Conservation (phyloP, 805 yeast species). For the Pichia rugopelliculosa region DNA sequence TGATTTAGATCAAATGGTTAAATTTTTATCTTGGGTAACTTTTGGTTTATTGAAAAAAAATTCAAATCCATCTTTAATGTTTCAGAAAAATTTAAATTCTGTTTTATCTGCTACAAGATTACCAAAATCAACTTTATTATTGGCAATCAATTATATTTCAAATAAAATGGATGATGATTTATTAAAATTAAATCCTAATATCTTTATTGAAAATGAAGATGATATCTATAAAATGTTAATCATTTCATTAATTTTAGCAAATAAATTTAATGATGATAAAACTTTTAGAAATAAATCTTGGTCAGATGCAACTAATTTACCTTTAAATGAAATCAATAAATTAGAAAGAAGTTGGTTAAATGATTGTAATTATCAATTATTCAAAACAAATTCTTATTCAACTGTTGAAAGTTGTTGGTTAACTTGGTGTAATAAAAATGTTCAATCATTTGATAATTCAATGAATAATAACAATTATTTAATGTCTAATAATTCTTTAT, state of each 20-base stretch:
- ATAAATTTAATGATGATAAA: slow-evolving; percentile 93
- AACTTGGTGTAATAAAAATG: slow-evolving; percentile 27
- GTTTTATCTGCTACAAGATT: slow-evolving; percentile 83
- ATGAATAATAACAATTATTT: slow-evolving; percentile 2
- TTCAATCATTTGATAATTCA: not conserved
- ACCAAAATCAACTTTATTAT: slow-evolving; percentile 72
- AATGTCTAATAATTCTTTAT: slow-evolving; percentile 17
- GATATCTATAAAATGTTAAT: slow-evolving; percentile 50
- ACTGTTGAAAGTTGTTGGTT: slow-evolving; percentile 32
- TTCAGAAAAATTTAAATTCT: slow-evolving; percentile 52
- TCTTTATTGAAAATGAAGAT: slow-evolving; percentile 25
- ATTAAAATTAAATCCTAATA: slow-evolving; percentile 15
- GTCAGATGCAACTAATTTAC: slow-evolving; percentile 90
- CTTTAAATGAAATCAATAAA: slow-evolving; percentile 49
- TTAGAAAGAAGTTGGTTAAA: slow-evolving; percentile 53
- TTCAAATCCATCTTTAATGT: slow-evolving; percentile 38
- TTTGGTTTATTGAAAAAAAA: slow-evolving; percentile 57
- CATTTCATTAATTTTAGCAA: slow-evolving; percentile 72
- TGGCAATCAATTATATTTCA: slow-evolving; percentile 73
- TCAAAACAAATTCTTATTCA: slow-evolving; percentile 25
- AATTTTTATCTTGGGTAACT: slow-evolving; percentile 68
- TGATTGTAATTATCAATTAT: slow-evolving; percentile 26
- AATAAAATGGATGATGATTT: slow-evolving; percentile 38
- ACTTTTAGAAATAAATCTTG: slow-evolving; percentile 93
- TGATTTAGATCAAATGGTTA: slow-evolving; percentile 69